Percentiles rank a stretch among this genome's conserved stretches.
Evolutionary conservation across 1,284 basidiomycete species (phyloP).

Genomic region (Ustilago loliicola): DNA sequence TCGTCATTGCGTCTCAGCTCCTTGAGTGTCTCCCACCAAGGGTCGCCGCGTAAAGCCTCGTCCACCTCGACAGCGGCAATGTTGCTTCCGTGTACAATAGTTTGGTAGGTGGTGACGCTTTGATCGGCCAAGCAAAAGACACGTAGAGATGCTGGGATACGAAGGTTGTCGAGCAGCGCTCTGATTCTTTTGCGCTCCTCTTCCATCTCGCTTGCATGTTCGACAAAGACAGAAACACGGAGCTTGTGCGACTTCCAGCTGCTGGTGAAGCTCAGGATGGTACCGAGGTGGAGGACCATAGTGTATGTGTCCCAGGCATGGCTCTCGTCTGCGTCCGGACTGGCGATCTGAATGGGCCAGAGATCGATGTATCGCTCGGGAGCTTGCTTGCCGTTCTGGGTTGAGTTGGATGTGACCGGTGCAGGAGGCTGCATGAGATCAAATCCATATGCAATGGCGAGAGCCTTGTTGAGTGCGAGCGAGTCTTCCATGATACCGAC

Average conservation of each 20-base stretch:
- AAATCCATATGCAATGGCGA: conserved; percentile 68
- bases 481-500: conserved; percentile 70
- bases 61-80: conserved; percentile 49
- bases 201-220: conserved; percentile 62
- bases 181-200: conserved; percentile 64
- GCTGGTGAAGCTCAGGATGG: conserved; percentile 67
- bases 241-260: conserved; percentile 68
- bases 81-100: conserved; percentile 63
- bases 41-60: conserved; percentile 60
- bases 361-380: conserved; percentile 65
- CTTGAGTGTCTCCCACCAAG: conserved; percentile 68
- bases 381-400: conserved; percentile 21
- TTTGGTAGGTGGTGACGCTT: conserved; percentile 62
- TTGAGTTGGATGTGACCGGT: conserved; percentile 11
- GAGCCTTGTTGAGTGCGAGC: conserved; percentile 68
- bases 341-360: conserved; percentile 69
- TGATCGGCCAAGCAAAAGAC: conserved; percentile 65
- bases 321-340: conserved; percentile 53
- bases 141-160: conserved; percentile 67
- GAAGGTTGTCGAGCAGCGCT: conserved; percentile 67
- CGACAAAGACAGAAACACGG: conserved; percentile 69
- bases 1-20: conserved; percentile 63
- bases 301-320: conserved; percentile 70
- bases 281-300: conserved; percentile 70
- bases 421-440: conserved; percentile 60